These are phyloP conservation scores for Cydonia oblonga DNA, from an alignment of 331 rosid species.

Conservation along the genomic window DNA sequence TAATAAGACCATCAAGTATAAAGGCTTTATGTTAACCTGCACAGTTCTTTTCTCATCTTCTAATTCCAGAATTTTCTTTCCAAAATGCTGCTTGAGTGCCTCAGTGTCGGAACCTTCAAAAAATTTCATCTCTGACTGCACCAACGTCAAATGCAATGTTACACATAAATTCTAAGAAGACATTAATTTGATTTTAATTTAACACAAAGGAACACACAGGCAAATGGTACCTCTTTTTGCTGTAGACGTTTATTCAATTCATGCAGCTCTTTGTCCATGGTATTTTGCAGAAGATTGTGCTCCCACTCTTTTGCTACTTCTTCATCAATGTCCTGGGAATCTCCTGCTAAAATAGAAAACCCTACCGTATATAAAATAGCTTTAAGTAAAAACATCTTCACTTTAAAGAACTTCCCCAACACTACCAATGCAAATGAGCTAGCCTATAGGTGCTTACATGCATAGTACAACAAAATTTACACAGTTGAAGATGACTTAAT, in stretches of 20 bases:
- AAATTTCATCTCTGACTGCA: constrained; percentile 88
- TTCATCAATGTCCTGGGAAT: constrained; percentile 74
- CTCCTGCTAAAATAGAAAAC: constrained; percentile 48
- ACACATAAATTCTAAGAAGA: not conserved
- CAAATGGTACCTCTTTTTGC: constrained; percentile 99
- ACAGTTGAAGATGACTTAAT: not conserved
- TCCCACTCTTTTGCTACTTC: constrained; percentile 96
- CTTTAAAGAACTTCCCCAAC: not conserved
- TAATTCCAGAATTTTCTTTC: constrained; percentile 63
- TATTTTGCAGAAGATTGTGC: constrained; percentile 86
- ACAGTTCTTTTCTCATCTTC: constrained; percentile 93
- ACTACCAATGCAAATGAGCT: not conserved
- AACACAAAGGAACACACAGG: no score
- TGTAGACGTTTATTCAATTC: constrained; percentile 90
- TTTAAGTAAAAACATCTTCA: not conserved
- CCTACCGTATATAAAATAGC: not conserved
- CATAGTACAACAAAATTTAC: not conserved
- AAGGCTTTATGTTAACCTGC: constrained; percentile 48
- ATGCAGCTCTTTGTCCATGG: constrained; percentile 92
- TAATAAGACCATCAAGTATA: constrained; percentile 3
- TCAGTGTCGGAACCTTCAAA: constrained; percentile 68
- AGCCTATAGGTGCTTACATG: not conserved
- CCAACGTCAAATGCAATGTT: constrained; percentile 8
- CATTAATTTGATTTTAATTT: not conserved
- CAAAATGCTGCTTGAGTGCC: constrained; percentile 15